phyloP scores from a whole-genome alignment of 1,284 basidiomycete genomes.

The Vanrija sp. region DNA sequence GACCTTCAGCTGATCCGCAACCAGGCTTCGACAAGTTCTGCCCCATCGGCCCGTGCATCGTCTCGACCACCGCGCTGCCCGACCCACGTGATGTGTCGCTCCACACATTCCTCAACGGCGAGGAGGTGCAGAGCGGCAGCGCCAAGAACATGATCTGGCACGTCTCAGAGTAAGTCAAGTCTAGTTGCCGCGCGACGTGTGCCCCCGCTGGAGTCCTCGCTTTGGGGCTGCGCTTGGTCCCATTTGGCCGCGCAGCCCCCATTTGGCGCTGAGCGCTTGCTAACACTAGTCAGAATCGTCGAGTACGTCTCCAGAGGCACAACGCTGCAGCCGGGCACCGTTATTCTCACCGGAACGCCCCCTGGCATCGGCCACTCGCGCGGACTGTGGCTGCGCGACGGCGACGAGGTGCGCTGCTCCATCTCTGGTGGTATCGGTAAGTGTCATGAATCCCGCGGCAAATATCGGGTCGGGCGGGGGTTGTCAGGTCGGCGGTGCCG shows the following conservation, averaged over 20 bases:
- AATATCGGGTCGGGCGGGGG: background rate
- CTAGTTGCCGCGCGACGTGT: too few species aligned
- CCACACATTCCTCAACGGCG: constrained; percentile 65
- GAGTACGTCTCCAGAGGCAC: constrained; percentile 77
- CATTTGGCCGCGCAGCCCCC: too few species aligned
- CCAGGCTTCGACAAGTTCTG: constrained; percentile 37
- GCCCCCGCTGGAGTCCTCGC: background rate
- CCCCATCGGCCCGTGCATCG: constrained; percentile 71
- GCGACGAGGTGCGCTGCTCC: constrained; percentile 66
- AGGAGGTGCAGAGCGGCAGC: constrained; percentile 66
- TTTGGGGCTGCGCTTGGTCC: too few species aligned
- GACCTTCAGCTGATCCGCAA: background rate
- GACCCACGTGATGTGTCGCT: constrained; percentile 68
- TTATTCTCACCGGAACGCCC: constrained; percentile 76
- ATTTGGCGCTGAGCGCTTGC: background rate
- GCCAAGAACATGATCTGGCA: constrained; percentile 51
- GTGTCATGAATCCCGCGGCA: background rate
- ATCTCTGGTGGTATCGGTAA: constrained; percentile 29
- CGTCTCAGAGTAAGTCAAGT: constrained; percentile 20
- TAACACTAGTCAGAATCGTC: constrained; percentile 41
- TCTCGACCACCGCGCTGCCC: constrained; percentile 60
- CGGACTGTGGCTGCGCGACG: constrained; percentile 66
- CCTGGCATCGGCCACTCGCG: constrained; percentile 68
- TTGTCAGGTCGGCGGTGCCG: background rate
- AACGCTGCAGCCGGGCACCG: constrained; percentile 72